Evolutionary conservation across 257 asterid genomes (phyloP).

Genomic region (Leptodermis oblonga): DNA sequence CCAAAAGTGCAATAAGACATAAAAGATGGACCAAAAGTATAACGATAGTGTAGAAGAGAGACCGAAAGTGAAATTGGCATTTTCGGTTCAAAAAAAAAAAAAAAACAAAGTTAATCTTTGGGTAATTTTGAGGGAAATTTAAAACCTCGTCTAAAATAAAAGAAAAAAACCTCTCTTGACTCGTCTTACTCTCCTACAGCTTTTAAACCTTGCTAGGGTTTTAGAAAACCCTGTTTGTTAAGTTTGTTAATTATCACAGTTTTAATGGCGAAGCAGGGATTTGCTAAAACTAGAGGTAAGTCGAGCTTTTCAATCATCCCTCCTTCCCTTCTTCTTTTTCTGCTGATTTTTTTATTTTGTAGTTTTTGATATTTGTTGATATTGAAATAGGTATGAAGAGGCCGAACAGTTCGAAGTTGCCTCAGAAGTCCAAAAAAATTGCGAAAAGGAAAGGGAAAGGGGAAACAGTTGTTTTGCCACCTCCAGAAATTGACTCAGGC

Average conservation of each 20-base stretch:
- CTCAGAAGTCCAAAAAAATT: constrained; percentile 6
- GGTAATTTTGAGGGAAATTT: too few relatives aligned
- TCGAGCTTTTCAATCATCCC: neutral
- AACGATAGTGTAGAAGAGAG: too few relatives aligned
- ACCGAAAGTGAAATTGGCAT: too few relatives aligned
- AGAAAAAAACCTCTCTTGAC: too few relatives aligned
- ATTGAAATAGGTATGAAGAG: constrained; percentile 25
- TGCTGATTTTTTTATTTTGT: neutral
- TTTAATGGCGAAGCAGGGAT: constrained; percentile 15
- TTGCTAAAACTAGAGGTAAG: constrained; percentile 16
- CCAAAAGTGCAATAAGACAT: too few relatives aligned
- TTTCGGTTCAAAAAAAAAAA: too few relatives aligned
- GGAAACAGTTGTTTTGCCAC: constrained; percentile 7
- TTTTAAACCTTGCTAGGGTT: neutral
- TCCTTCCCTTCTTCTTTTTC: neutral
- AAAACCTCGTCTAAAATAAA: too few relatives aligned
- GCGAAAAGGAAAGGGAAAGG: constrained; percentile 9
- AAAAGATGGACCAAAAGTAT: too few relatives aligned
- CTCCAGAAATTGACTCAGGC: constrained; percentile 23
- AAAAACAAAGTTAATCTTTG: too few relatives aligned
- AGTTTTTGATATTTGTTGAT: neutral
- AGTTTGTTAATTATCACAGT: too few relatives aligned
- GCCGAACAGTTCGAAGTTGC: constrained; percentile 1
- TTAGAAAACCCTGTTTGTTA: neutral
- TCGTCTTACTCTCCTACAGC: neutral